Conservation (phyloP, 805 yeast species). For the Phaffomyces opuntiae region DNA sequence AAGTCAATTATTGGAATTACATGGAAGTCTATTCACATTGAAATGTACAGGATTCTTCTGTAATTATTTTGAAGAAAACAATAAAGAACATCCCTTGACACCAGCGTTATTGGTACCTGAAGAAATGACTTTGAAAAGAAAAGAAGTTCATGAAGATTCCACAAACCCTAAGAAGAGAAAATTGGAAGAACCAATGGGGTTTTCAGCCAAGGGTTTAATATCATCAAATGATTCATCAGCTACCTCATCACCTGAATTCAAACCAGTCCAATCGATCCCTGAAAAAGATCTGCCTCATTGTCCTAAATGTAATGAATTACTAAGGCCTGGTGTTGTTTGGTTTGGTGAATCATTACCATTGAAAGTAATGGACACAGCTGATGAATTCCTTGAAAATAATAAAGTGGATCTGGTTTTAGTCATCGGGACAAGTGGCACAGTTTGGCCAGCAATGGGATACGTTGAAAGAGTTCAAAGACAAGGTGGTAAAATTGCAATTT, state of each 20-base stretch:
- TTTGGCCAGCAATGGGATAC: constrained; percentile 91
- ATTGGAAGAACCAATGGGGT: constrained; percentile 9
- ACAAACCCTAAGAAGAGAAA: constrained; percentile 10
- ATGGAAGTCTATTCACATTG: constrained; percentile 70
- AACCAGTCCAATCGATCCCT: constrained; percentile 42
- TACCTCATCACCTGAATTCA: constrained; percentile 35
- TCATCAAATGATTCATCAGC: constrained; percentile 8
- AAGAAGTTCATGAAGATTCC: constrained; percentile 4
- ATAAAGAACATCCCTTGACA: constrained; percentile 53
- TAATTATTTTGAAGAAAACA: constrained; percentile 46
- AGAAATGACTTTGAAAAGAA: constrained; percentile 24
- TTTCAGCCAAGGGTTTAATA: constrained; percentile 1
- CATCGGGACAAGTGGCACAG: constrained; percentile 78
- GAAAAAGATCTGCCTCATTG: constrained; percentile 61
- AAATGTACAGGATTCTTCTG: constrained; percentile 75
- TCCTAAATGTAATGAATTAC: constrained; percentile 58
- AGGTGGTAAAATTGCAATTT: constrained; percentile 81
- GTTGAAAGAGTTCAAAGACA: constrained; percentile 66
- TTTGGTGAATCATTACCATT: constrained; percentile 85
- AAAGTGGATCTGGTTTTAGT: constrained; percentile 70
- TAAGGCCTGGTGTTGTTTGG: constrained; percentile 93
- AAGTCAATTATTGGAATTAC: constrained; percentile 55
- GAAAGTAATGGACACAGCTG: constrained; percentile 55
- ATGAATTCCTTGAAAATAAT: constrained; percentile 49
- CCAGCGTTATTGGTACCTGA: constrained; percentile 39